Evolutionary conservation across 345 rosid species (phyloP), one percentile per base, ranked within the genome.

Genomic region (Kernera saxatilis): DNA sequence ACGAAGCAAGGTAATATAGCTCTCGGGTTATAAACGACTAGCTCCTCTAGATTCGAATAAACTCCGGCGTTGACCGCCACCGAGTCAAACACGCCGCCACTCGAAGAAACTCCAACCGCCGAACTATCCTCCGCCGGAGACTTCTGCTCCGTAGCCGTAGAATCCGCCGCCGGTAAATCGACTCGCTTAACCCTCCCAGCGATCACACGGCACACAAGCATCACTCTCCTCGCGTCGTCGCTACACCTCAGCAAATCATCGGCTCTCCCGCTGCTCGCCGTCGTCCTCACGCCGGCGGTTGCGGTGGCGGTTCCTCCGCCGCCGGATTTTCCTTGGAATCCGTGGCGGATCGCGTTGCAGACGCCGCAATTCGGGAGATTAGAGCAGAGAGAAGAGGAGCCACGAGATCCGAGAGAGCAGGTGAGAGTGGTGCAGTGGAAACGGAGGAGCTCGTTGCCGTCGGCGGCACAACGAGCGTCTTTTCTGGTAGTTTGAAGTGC

Each of bases 1-100:
- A 94, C 96, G 54, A 94, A 94, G 79, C 99, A 94, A 36, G 97
- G 96, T 53, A 94, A 86, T 63, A 94, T 89, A 30, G 96, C 99
- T 87, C 81, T 91, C 8, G 97, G 86, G 80, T 88, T 94, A 51
- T 70, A 87, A 29, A 94, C 92, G 27, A 79, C 75, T 13, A 94
- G 74, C 83, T 94, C 97, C 91, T 91, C 99, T 0, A 91, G 77
- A 75, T 74, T 86, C 36, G 97, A 81, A 84, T 89, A 91, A 15
- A 78, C 74, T 65, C 91, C 99, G 11, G 83, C 85, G 53, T 71
- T 45, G 30, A 88, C 87, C 19, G 93, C 96, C 37, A 88, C 85
- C 5, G 97, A 93, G 76, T 93, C 99, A 78, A 82, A 93, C 44
- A 78, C 60, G 14, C 92, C 86, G 2, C 71, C 71, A 23, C 51